Conservation (phyloP, 2,329 filamentous ascomycete species). For the Fusarium avenaceum region DNA sequence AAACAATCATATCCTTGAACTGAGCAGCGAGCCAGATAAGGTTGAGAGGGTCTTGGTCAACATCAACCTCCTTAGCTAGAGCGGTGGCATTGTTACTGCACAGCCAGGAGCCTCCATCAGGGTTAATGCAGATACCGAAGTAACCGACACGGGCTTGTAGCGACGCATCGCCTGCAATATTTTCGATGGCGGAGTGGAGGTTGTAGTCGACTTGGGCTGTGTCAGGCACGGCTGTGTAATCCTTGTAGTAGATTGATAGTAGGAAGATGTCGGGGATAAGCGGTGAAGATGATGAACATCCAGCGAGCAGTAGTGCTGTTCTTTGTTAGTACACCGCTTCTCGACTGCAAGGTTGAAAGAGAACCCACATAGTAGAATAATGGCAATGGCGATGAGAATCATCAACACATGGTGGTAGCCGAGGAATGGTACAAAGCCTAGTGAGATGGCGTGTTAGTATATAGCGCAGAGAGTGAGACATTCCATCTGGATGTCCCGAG, state of each 20-base stretch:
- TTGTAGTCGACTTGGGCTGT: constrained; percentile 92
- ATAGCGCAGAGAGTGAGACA: constrained; percentile 22
- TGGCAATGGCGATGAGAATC: constrained; percentile 93
- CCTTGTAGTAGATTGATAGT: constrained; percentile 96
- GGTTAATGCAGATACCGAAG: constrained; percentile 97
- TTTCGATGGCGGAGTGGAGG: constrained; percentile 85
- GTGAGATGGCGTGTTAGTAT: constrained; percentile 40
- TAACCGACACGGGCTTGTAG: constrained; percentile 95
- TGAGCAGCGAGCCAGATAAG: constrained; percentile 96
- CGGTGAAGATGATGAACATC: constrained; percentile 96
- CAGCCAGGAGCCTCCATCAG: constrained; percentile 89
- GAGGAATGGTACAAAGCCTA: constrained; percentile 76
- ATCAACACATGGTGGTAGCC: constrained; percentile 91
- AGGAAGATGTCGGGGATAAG: constrained; percentile 97
- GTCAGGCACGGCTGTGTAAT: constrained; percentile 84
- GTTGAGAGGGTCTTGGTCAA: constrained; percentile 96
- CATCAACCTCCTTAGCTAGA: constrained; percentile 86
- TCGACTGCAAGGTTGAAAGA: constrained; percentile 1
- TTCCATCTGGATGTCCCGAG: constrained; percentile 28
- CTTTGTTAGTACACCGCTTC: constrained; percentile 15
- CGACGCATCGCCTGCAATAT: constrained; percentile 87
- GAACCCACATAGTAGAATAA: constrained; percentile 93
- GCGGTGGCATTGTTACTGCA: constrained; percentile 98
- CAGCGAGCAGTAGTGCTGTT: constrained; percentile 88
- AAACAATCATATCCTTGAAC: constrained; percentile 98